Percentiles rank a stretch among this genome's conserved stretches.
These are phyloP conservation scores for Leptographium radiaticola DNA, from an alignment of 2,329 filamentous ascomycete species.

Conservation along the genomic window DNA sequence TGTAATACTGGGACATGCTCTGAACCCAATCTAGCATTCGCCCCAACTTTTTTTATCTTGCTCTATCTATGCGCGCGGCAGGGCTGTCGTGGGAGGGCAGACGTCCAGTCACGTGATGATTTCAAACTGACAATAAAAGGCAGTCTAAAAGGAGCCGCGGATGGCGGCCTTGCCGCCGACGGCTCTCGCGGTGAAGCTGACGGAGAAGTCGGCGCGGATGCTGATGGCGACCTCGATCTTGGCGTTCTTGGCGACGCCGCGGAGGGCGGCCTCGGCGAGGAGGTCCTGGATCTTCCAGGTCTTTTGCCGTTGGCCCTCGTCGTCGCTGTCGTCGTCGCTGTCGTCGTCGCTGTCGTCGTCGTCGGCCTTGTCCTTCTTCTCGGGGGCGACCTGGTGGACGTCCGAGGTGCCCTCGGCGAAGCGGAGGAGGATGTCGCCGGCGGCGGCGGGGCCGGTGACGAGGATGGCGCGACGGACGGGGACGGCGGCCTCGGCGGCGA, in stretches of 20 bases:
- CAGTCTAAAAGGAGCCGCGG: constrained; percentile 34
- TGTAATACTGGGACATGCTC: background rate
- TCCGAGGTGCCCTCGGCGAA: constrained; percentile 79
- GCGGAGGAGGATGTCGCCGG: constrained; percentile 79
- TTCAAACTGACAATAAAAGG: background rate
- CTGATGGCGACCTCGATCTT: constrained; percentile 94
- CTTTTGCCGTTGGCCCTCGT: constrained; percentile 79
- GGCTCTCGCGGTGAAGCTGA: constrained; percentile 73
- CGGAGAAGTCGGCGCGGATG: constrained; percentile 63
- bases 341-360: constrained; percentile 43
- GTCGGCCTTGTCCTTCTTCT: constrained; percentile 65
- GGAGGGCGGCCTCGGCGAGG: constrained; percentile 76
- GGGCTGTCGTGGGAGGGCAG: no score
- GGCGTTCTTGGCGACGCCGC: constrained; percentile 69
- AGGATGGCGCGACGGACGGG: constrained; percentile 77
- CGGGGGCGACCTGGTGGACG: constrained; percentile 60
- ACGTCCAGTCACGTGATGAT: no score
- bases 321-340: constrained; percentile 72
- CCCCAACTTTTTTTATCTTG: background rate
- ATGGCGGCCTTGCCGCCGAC: constrained; percentile 80
- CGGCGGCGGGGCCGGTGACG: constrained; percentile 61
- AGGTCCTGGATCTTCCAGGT: constrained; percentile 77
- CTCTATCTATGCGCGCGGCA: background rate
- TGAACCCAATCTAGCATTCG: background rate
- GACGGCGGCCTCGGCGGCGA: constrained; percentile 76